A percentile compares a stretch with the other conserved stretches of the same genome.
Conservation (phyloP, 2,329 filamentous ascomycete genomes). For the Alternaria ethzedia region DNA sequence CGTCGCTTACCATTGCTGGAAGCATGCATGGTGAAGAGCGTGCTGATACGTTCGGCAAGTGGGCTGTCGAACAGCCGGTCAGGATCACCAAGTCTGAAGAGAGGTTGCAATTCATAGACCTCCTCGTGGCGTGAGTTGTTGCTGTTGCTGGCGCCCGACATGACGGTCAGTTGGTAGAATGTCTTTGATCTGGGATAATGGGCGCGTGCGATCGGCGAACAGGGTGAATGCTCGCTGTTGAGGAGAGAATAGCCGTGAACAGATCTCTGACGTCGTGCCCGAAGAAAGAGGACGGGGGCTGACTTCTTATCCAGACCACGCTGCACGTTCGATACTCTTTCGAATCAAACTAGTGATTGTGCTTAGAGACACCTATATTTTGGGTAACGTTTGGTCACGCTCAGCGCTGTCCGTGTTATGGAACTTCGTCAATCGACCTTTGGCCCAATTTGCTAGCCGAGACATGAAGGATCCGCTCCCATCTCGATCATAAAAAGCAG, state of each 20-base stretch:
- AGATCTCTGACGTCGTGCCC: neutral
- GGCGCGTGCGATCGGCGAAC: neutral
- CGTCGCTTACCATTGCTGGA: neutral
- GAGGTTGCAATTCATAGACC: neutral
- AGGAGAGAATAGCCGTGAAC: neutral
- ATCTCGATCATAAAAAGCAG: neutral
- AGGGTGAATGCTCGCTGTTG: accelerated
- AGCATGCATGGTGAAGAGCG: neutral
- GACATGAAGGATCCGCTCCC: neutral
- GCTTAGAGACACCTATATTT: neutral
- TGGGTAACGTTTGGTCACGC: neutral
- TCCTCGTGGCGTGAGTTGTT: neutral
- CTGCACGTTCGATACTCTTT: neutral
- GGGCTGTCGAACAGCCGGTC: neutral
- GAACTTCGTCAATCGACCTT: neutral
- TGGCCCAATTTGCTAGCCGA: neutral
- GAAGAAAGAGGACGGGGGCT: neutral
- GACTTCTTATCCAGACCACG: neutral
- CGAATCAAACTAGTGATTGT: neutral
- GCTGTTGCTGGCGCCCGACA: neutral
- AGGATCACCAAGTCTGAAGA: neutral
- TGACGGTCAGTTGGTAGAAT: neutral
- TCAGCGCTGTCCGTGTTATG: neutral
- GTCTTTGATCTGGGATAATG: neutral
- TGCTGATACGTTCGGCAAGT: neutral